Evolutionary conservation across 352 stramenopile species (phyloP).

Genomic region (Lagenidium sp.): DNA sequence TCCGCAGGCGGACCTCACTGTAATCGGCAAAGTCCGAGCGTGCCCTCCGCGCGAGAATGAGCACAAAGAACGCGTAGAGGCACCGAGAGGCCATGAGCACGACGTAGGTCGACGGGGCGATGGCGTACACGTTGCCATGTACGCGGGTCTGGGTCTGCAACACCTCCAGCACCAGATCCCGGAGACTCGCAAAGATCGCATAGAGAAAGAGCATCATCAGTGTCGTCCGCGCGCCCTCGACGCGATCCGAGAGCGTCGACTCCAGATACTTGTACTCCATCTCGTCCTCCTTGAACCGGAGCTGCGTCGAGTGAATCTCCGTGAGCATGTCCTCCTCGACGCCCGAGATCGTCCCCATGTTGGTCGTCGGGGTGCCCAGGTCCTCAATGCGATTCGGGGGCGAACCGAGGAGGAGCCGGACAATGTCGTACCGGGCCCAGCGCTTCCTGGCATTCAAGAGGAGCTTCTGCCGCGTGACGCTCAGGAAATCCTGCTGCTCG

Average conservation of each 20-base stretch:
- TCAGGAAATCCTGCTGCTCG: constrained; percentile 47
- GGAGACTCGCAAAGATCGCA: constrained; percentile 51
- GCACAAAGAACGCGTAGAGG: constrained; percentile 17
- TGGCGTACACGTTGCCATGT: constrained; percentile 9
- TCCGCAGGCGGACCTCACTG: constrained; percentile 48
- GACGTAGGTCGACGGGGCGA: constrained; percentile 27
- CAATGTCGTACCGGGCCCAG: constrained; percentile 50
- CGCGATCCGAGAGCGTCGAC: constrained; percentile 41
- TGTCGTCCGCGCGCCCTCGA: constrained; percentile 54
- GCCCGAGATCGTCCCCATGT: constrained; percentile 20
- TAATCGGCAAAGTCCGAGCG: constrained; percentile 44
- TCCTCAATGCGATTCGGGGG: constrained; percentile 25
- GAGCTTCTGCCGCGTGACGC: constrained; percentile 34
- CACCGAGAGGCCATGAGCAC: constrained; percentile 30
- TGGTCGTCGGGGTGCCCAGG: constrained; percentile 20
- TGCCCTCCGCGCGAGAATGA: constrained; percentile 22
- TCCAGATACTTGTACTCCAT: constrained; percentile 77
- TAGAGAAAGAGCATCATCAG: constrained; percentile 48
- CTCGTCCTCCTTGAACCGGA: constrained; percentile 56
- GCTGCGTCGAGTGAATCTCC: constrained; percentile 44
- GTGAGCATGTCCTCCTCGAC: constrained; percentile 58
- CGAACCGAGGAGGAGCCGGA: constrained; percentile 43
- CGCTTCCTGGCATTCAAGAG: constrained; percentile 36
- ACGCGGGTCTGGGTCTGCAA: constrained; percentile 17
- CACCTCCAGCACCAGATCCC: constrained; percentile 46